Base-by-base conservation (phyloP, 2,329 filamentous ascomycete species). In the Penicillium sumatraense region DNA sequence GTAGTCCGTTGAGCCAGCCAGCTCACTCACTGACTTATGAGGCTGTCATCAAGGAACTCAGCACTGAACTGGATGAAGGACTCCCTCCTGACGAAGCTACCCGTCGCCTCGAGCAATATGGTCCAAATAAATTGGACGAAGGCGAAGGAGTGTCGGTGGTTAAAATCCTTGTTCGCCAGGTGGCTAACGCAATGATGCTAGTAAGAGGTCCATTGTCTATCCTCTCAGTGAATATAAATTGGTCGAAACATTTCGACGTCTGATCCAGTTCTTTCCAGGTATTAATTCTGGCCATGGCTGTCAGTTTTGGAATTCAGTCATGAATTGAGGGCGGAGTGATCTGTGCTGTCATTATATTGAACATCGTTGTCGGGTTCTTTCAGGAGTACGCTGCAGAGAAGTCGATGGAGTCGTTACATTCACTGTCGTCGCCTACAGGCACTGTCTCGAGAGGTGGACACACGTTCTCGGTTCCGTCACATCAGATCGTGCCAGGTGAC, bases 271-370 rank as follows among this genome's bases (percentile, higher is more conserved):
- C 42, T 75, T 83, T 29, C 9, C 63, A 90, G 88, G 88, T 90
- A 54, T 86, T 93, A 62, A 83, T 91, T 65, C 86, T 90, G 68
- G 89, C 89, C 64, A 90, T 90, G 86, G 86, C 86, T 54, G 79
- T 83, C 49, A 81, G 80, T 66, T 83, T 81, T 64, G 83, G 81
- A 31, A 82, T 84, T 21, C 70, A 78, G 33, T 83, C 84, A 54
- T 85, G 79, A 67, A 81, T 86, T 52, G 83, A 86, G 73, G 83
- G 83, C 16, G 83, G 81, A 51, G 83, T 86, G 45, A 83, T 86
- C 56, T 78, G 78, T 10, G 83, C 81, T 8, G 83, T 86, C 64
- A 86, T 86, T 56, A 65, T 78, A 3, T 74, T 85, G 38, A 86
- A 86, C 63, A 79, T 85, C 51, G 68, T 80, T 1, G 83, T 86